phyloP scores from a whole-genome alignment of 805 yeast genomes.

The Candida germanica region DNA sequence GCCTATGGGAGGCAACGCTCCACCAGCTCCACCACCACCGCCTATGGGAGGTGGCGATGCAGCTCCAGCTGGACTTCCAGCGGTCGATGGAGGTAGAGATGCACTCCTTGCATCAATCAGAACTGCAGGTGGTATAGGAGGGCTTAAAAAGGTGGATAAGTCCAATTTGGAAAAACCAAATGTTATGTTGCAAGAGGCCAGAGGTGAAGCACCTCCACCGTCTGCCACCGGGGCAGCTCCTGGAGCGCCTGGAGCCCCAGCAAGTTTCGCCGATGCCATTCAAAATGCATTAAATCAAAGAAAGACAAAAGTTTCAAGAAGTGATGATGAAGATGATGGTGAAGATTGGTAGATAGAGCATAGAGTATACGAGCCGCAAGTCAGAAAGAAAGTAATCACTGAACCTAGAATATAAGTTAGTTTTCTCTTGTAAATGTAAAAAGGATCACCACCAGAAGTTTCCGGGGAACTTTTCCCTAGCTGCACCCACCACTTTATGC shows the following conservation, averaged over 20 bases:
- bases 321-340: conserved; percentile 86
- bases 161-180: conserved; percentile 78
- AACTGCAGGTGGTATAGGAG: conserved; percentile 71
- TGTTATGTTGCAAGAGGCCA: conserved; percentile 65
- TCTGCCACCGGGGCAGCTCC: conserved; percentile 28
- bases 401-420: no score
- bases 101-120: conserved; percentile 86
- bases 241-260: conserved; percentile 53
- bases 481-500: no score
- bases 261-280: conserved; percentile 77
- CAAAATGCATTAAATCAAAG: conserved; percentile 82
- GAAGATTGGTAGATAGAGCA: conserved; percentile 43
- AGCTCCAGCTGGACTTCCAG: conserved; percentile 26
- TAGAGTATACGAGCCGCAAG: no score
- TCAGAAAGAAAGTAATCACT: no score
- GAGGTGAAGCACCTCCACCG: conserved; percentile 44
- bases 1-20: conserved; percentile 10
- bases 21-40: conserved; percentile 21
- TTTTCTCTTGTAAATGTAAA: no score
- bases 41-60: conserved; percentile 12
- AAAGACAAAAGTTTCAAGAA: conserved; percentile 74
- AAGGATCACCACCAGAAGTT: no score
- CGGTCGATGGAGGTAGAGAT: conserved; percentile 59
- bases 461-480: no score
- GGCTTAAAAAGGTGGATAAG: conserved; percentile 77